A percentile compares a stretch with the other conserved stretches of the same genome.
phyloP scores from a whole-genome alignment of 495 filamentous ascomycete species.

The Hypoxylon rickii region DNA sequence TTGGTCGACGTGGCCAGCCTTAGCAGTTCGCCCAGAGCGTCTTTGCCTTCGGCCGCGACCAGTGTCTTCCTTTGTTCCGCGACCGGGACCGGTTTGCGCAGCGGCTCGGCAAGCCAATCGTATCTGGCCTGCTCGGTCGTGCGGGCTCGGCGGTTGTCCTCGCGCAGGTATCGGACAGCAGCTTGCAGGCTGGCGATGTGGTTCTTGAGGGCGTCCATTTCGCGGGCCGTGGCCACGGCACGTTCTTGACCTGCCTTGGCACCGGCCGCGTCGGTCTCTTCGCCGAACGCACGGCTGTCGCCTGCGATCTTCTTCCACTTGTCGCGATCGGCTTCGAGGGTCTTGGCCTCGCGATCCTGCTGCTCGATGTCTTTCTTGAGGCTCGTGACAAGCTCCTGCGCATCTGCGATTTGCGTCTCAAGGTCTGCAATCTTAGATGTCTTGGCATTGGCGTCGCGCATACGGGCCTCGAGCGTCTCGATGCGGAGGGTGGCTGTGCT shows the following conservation, averaged over 20 bases:
- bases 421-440: conserved; percentile 65
- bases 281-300: conserved; percentile 63
- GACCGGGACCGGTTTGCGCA: conserved; percentile 54
- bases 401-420: conserved; percentile 62
- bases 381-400: conserved; percentile 56
- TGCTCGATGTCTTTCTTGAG: conserved; percentile 69
- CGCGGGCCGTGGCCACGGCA: conserved; percentile 69
- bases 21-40: conserved; percentile 72
- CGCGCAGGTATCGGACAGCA: conserved; percentile 76
- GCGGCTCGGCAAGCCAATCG: conserved; percentile 70
- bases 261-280: conserved; percentile 49
- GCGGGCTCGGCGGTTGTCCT: conserved; percentile 72
- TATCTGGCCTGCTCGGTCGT: conserved; percentile 63
- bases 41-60: conserved; percentile 68
- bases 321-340: conserved; percentile 66
- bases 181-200: conserved; percentile 74
- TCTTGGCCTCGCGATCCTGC: conserved; percentile 60
- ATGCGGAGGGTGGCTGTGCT: conserved; percentile 85
- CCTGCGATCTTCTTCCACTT: conserved; percentile 77
- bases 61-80: conserved; percentile 62
- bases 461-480: conserved; percentile 82
- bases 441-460: conserved; percentile 77
- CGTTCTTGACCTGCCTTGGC: conserved; percentile 59
- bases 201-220: conserved; percentile 72
- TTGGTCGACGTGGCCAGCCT: conserved; percentile 64